phyloP scores from a whole-genome alignment of 2,329 filamentous ascomycete species.

The Zymoseptoria pseudotritici region DNA sequence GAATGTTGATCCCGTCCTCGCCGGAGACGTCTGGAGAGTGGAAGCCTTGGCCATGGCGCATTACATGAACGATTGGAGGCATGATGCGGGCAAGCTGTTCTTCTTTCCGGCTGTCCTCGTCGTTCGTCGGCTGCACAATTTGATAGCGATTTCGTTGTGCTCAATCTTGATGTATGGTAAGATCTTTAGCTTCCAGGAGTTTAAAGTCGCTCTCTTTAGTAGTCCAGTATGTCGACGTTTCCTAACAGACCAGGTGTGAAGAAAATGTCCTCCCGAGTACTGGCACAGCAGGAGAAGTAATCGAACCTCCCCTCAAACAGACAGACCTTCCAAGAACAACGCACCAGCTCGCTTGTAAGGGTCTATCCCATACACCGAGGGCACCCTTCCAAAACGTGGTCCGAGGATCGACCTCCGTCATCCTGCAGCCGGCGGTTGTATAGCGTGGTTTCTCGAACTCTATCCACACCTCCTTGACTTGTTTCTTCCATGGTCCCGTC shows the following conservation, averaged over 20 bases:
- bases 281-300: too few relatives aligned
- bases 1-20: slow-evolving; percentile 21
- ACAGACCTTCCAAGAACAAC: not conserved
- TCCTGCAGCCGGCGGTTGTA: not conserved
- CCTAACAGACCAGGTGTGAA: too few relatives aligned
- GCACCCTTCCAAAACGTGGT: not conserved
- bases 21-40: slow-evolving; percentile 18
- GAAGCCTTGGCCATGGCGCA: slow-evolving; percentile 28
- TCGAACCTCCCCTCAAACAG: too few relatives aligned
- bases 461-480: not conserved
- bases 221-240: too few relatives aligned
- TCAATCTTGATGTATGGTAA: too few relatives aligned
- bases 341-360: not conserved
- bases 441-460: not conserved
- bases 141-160: not conserved
- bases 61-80: slow-evolving; percentile 23
- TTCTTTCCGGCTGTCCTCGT: not conserved
- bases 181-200: too few relatives aligned
- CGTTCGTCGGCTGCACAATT: not conserved
- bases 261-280: too few relatives aligned
- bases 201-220: too few relatives aligned
- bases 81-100: slow-evolving; percentile 4
- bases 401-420: not conserved
- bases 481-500: not conserved
- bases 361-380: not conserved